Percentiles rank a stretch among this genome's conserved stretches.
phyloP scores from a whole-genome alignment of 2,329 filamentous ascomycete genomes.

The Penicillium sp. region DNA sequence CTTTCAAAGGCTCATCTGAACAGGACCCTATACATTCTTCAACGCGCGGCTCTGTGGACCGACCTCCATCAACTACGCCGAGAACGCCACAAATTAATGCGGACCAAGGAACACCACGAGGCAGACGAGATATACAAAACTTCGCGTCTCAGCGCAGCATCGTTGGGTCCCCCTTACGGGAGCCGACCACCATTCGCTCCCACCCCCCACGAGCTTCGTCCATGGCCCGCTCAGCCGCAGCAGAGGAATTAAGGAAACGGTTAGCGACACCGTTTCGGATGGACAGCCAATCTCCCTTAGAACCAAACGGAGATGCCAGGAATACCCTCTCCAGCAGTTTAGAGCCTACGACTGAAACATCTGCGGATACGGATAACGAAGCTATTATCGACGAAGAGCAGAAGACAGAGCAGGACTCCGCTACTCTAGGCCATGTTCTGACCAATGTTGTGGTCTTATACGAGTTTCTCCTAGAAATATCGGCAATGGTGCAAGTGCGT shows the following conservation, averaged over 20 bases:
- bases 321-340: background rate
- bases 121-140: constrained; percentile 25
- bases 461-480: constrained; percentile 78
- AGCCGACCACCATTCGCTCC: constrained; percentile 25
- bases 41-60: constrained; percentile 25
- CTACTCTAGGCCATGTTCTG: constrained; percentile 76
- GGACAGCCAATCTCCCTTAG: constrained; percentile 8
- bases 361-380: constrained; percentile 19
- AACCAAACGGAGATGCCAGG: background rate
- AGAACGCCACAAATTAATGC: constrained; percentile 14
- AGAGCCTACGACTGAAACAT: background rate
- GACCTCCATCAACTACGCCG: constrained; percentile 11
- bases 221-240: constrained; percentile 28
- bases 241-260: constrained; percentile 40
- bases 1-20: constrained; percentile 26
- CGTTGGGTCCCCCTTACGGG: constrained; percentile 31
- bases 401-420: constrained; percentile 53
- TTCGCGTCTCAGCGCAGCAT: constrained; percentile 23
- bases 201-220: constrained; percentile 33
- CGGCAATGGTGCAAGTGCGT: constrained; percentile 74
- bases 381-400: constrained; percentile 35
- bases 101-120: constrained; percentile 31
- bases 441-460: constrained; percentile 81
- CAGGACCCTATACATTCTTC: constrained; percentile 25
- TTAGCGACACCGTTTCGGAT: constrained; percentile 39